phyloP scores from a whole-genome alignment of 176 grass and related monocot species.

The Triticum timopheevii region DNA sequence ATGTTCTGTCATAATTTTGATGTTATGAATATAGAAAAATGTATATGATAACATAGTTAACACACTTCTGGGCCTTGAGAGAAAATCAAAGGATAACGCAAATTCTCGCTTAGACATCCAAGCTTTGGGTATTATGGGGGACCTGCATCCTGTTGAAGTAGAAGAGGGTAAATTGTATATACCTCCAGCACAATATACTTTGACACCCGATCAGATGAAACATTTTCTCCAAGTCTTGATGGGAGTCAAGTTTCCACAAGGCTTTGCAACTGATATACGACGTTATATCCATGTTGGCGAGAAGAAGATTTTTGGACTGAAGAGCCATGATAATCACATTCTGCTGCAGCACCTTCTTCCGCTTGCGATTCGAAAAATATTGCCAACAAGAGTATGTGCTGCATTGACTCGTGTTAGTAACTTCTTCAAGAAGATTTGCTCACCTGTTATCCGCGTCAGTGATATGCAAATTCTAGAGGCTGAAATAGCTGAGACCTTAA shows the following conservation, averaged over 20 bases:
- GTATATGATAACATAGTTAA: background rate
- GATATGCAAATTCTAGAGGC: background rate
- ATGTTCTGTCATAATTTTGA: background rate
- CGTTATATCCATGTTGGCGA: background rate
- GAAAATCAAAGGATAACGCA: background rate
- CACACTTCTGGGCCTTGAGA: background rate
- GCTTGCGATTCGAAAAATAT: background rate
- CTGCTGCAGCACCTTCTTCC: background rate
- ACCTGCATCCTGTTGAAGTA: background rate
- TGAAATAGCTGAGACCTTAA: background rate
- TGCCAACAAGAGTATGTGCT: background rate
- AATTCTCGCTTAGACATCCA: background rate
- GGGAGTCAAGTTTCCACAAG: background rate
- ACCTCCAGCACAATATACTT: background rate
- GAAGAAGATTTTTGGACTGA: background rate
- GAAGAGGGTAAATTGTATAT: background rate
- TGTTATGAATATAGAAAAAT: background rate
- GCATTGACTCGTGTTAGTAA: background rate
- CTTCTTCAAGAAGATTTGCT: background rate
- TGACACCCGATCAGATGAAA: background rate
- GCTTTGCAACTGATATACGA: background rate
- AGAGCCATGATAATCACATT: background rate
- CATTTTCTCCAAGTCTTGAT: background rate
- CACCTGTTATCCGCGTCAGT: background rate
- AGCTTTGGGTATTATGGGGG: background rate